Conservation (phyloP, 352 stramenopile genomes). For the Globisporangium cederbergense region DNA sequence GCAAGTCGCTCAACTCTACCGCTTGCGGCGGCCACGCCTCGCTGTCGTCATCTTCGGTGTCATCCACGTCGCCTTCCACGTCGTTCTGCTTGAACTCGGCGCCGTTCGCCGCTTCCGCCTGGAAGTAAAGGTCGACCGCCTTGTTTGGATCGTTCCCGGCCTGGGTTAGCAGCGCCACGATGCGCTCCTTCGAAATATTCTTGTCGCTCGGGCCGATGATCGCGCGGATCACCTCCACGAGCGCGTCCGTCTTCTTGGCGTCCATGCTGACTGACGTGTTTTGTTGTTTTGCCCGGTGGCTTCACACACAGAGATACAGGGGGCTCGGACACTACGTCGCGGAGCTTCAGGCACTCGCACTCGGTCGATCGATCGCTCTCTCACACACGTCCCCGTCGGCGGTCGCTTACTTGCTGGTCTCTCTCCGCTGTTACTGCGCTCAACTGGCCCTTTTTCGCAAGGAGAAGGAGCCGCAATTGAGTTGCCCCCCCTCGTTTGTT, state of each 20-base stretch:
- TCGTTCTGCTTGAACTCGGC: constrained; percentile 43
- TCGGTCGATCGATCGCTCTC: not conserved
- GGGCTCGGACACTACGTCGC: not conserved
- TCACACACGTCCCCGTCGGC: not conserved
- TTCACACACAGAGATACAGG: constrained; percentile 1
- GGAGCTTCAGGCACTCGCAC: not conserved
- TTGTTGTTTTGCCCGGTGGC: not conserved
- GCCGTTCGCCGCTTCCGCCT: constrained; percentile 45
- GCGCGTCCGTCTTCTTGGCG: constrained; percentile 47
- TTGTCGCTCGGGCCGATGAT: constrained; percentile 63
- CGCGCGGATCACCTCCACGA: constrained; percentile 75
- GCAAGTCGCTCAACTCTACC: constrained; percentile 60
- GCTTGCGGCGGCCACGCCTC: constrained; percentile 41
- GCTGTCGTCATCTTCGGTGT: constrained; percentile 22
- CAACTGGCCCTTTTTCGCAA: constrained; percentile 32
- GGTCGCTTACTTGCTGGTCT: constrained; percentile 4
- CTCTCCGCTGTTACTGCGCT: not conserved
- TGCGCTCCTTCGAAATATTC: constrained; percentile 55
- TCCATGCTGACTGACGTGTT: constrained; percentile 29
- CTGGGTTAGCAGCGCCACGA: constrained; percentile 55
- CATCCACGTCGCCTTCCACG: constrained; percentile 42
- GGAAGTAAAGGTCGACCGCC: constrained; percentile 78
- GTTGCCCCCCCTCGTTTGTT: constrained; percentile 3
- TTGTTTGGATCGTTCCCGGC: constrained; percentile 79
- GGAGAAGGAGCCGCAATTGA: constrained; percentile 9